Percentiles rank a stretch among this genome's conserved stretches.
Evolutionary conservation across 345 rosid species (phyloP).

Genomic region (Combretum micranthum): DNA sequence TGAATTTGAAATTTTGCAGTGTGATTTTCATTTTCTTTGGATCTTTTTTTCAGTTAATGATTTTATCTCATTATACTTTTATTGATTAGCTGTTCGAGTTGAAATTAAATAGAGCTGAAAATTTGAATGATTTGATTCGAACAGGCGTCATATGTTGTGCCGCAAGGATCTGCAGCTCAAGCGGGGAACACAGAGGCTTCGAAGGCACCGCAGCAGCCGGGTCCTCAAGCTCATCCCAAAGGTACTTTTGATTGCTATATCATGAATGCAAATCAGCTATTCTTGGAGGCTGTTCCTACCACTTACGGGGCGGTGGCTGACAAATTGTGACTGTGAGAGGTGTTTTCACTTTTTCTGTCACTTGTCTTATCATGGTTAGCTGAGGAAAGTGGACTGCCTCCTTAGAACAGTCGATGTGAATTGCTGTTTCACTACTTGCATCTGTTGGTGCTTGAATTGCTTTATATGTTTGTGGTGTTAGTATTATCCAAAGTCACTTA

Average conservation of each 20-base stretch:
- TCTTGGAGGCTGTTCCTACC: not conserved
- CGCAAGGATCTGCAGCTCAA: constrained; percentile 42
- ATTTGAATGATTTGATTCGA: constrained; percentile 4
- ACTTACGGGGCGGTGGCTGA: not conserved
- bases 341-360: not conserved
- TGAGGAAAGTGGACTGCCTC: not conserved
- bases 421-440: no score
- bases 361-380: not conserved
- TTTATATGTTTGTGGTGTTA: no score
- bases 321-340: no score
- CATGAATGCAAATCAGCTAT: not conserved
- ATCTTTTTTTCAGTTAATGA: no score
- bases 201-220: constrained; percentile 29
- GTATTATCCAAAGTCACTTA: no score
- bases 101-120: constrained; percentile 5
- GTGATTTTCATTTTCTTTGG: not conserved
- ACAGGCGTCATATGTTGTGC: constrained; percentile 55
- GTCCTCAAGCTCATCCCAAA: constrained; percentile 52
- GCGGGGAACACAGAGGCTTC: constrained; percentile 50
- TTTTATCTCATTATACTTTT: not conserved
- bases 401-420: no score
- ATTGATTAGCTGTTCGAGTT: not conserved
- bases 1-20: not conserved
- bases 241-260: constrained; percentile 28
- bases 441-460: no score